phyloP scores from a whole-genome alignment of 140 eudicot genomes.

The Erigeron philadelphicus region DNA sequence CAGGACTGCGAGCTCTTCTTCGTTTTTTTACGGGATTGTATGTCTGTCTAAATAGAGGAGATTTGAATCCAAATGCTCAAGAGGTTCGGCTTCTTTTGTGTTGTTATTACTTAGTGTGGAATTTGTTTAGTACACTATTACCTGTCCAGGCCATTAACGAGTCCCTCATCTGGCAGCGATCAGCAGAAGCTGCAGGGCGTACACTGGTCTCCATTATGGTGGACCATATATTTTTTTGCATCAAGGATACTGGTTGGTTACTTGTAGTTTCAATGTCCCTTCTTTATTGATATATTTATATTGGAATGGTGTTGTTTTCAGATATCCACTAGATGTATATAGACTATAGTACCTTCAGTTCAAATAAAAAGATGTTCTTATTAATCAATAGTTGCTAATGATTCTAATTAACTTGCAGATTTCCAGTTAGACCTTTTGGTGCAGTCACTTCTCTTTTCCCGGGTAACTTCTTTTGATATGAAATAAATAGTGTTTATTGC shows the following conservation, averaged over 20 bases:
- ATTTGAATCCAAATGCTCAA: slow-evolving; percentile 66
- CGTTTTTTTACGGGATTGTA: slow-evolving; percentile 88
- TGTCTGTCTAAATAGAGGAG: slow-evolving; percentile 86
- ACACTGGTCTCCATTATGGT: slow-evolving; percentile 77
- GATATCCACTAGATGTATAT: slow-evolving; percentile 4
- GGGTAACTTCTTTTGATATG: slow-evolving; percentile 44
- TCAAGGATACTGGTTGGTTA: slow-evolving; percentile 76
- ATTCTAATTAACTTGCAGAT: slow-evolving; percentile 53
- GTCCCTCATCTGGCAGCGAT: slow-evolving; percentile 49
- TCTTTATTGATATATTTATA: not conserved
- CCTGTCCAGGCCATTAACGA: slow-evolving; percentile 23
- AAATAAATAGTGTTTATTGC: not conserved
- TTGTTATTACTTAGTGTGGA: slow-evolving; percentile 13
- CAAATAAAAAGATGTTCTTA: slow-evolving; percentile 8
- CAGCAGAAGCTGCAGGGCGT: slow-evolving; percentile 95
- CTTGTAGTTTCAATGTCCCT: slow-evolving; percentile 8
- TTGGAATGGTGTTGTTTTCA: slow-evolving; percentile 15
- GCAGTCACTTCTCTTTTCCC: slow-evolving; percentile 88
- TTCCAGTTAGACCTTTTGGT: slow-evolving; percentile 90
- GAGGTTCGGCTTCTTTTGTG: slow-evolving; percentile 41
- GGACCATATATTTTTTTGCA: slow-evolving; percentile 89
- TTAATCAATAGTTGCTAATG: slow-evolving; percentile 25
- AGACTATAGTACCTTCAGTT: not conserved
- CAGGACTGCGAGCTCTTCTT: slow-evolving; percentile 97
- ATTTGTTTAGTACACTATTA: slow-evolving; percentile 10